phyloP scores from a whole-genome alignment of 129 eudicot genomes.

The Solidago caesia region DNA sequence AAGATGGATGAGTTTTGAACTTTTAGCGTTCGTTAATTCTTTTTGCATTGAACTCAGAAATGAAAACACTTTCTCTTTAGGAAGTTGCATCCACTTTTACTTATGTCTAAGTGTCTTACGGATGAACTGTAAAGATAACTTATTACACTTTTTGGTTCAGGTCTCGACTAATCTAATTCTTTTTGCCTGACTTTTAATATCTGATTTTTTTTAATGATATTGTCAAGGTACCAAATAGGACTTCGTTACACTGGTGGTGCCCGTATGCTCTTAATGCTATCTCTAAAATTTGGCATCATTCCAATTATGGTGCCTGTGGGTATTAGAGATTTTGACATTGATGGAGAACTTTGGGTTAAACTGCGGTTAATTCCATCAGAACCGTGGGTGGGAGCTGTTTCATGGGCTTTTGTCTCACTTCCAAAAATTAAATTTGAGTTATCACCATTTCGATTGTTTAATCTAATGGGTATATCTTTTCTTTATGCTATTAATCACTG shows the following conservation, averaged over 20 bases:
- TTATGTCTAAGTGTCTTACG: neutral
- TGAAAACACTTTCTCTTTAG: neutral
- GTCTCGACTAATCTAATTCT: neutral
- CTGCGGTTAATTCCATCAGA: constrained; percentile 76
- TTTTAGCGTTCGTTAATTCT: neutral
- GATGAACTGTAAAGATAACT: constrained; percentile 6
- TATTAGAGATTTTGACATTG: constrained; percentile 86
- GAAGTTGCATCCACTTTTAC: neutral
- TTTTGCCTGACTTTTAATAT: constrained; percentile 12
- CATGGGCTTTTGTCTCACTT: constrained; percentile 98
- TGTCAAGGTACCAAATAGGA: constrained; percentile 88
- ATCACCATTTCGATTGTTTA: constrained; percentile 93
- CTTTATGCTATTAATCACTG: constrained; percentile 5
- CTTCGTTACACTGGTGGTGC: constrained; percentile 98
- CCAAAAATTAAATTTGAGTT: constrained; percentile 87
- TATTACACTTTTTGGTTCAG: neutral
- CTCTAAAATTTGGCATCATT: constrained; percentile 78
- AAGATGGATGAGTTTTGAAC: neutral
- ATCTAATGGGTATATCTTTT: constrained; percentile 74
- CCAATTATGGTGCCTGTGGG: constrained; percentile 92
- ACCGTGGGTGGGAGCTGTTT: constrained; percentile 96
- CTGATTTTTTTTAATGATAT: constrained; percentile 12
- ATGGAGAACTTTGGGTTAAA: constrained; percentile 99
- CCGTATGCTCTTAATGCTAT: constrained; percentile 82
- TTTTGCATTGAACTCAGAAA: neutral